phyloP scores from a whole-genome alignment of 768 basidiomycete species.

The Pleurotus cornucopiae region DNA sequence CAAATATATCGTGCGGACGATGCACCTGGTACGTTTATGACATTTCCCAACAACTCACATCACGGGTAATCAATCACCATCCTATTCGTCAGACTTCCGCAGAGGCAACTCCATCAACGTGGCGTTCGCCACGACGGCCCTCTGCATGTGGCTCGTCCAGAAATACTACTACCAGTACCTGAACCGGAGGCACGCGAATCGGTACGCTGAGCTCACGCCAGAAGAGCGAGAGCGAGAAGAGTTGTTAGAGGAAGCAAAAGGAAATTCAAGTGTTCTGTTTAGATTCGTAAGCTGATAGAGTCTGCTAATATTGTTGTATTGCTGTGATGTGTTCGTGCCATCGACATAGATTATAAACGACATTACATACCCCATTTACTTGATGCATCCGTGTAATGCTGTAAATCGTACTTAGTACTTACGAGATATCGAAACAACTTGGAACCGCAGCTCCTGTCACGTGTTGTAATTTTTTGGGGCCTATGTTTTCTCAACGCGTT shows the following conservation, averaged over 20 bases:
- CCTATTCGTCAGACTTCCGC: slow-evolving; percentile 9
- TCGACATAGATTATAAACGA: no score
- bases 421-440: no score
- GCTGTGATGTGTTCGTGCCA: no score
- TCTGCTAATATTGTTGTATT: no score
- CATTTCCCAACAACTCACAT: not conserved
- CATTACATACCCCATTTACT: no score
- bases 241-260: not conserved
- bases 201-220: slow-evolving; percentile 1
- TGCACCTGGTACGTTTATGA: slow-evolving; percentile 2
- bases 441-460: no score
- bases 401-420: no score
- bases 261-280: slow-evolving; percentile 6
- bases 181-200: slow-evolving; percentile 6
- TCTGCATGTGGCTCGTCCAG: slow-evolving; percentile 15
- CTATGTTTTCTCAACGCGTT: no score
- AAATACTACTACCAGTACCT: slow-evolving; percentile 12
- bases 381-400: no score
- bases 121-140: slow-evolving; percentile 11
- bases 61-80: no score
- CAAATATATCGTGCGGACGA: slow-evolving; percentile 13
- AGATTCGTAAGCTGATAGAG: not conserved
- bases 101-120: slow-evolving; percentile 16
- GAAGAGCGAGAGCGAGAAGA: slow-evolving; percentile 3
- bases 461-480: no score